phyloP scores from a whole-genome alignment of 1,139 yeast genomes.

The Meyerozyma elateridarum region DNA sequence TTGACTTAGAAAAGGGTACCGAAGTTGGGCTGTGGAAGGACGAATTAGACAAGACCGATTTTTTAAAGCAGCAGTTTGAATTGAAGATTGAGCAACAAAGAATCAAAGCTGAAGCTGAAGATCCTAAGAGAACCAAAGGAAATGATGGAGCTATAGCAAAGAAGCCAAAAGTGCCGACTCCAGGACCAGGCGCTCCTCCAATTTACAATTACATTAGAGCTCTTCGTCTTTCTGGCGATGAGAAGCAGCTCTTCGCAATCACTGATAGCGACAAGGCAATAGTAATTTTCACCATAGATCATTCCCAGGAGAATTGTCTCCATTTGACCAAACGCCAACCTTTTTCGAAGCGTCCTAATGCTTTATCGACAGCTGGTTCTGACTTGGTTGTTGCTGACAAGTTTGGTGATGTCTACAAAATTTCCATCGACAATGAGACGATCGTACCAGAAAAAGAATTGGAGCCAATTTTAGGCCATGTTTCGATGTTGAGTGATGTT shows the following conservation, averaged over 20 bases:
- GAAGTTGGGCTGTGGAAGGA: constrained; percentile 57
- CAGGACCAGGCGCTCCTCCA: constrained; percentile 67
- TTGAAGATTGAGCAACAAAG: constrained; percentile 28
- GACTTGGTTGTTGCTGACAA: constrained; percentile 82
- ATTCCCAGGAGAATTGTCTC: constrained; percentile 31
- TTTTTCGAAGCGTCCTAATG: constrained; percentile 87
- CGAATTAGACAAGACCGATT: constrained; percentile 38
- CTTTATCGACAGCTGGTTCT: constrained; percentile 53
- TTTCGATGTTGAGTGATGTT: constrained; percentile 86
- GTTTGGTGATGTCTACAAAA: constrained; percentile 87
- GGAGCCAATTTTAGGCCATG: constrained; percentile 85
- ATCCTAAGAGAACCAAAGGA: constrained; percentile 6
- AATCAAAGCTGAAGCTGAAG: constrained; percentile 7
- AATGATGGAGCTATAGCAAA: constrained; percentile 24
- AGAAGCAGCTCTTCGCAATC: constrained; percentile 55
- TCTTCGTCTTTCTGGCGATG: constrained; percentile 49
- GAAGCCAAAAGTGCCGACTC: constrained; percentile 53
- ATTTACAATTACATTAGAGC: constrained; percentile 63
- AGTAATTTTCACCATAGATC: constrained; percentile 50
- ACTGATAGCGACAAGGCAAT: constrained; percentile 84
- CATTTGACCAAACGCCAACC: constrained; percentile 62
- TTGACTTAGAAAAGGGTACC: constrained; percentile 24
- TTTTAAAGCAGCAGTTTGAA: constrained; percentile 42
- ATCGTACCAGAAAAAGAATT: constrained; percentile 38
- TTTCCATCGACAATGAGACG: constrained; percentile 32